A percentile compares a stretch with the other conserved stretches of the same genome.
phyloP scores from a whole-genome alignment of 495 filamentous ascomycete genomes.

The Apiosordaria backusii region DNA sequence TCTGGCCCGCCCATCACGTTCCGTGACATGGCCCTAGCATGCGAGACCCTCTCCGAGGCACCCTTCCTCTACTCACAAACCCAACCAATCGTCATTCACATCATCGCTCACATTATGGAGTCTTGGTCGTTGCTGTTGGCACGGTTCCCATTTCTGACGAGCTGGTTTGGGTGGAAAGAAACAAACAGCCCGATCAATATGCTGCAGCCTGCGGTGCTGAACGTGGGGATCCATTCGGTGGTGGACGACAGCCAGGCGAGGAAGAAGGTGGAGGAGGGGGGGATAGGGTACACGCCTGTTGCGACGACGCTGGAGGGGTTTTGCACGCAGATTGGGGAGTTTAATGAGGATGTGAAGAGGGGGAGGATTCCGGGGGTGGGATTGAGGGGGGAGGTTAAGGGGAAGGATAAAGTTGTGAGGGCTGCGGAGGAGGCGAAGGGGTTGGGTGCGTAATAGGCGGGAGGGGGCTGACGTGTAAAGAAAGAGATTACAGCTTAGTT shows the following conservation, averaged over 20 bases:
- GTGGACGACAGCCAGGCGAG: slow-evolving; percentile 48
- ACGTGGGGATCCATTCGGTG: slow-evolving; percentile 41
- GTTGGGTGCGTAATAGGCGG: neutral
- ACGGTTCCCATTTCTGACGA: slow-evolving; percentile 33
- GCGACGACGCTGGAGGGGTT: slow-evolving; percentile 50
- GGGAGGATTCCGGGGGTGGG: slow-evolving; percentile 1
- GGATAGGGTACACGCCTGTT: slow-evolving; percentile 48
- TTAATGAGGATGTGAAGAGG: slow-evolving; percentile 38
- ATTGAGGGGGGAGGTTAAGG: neutral
- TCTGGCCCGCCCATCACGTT: slow-evolving; percentile 34
- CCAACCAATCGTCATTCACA: slow-evolving; percentile 44
- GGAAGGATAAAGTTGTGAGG: neutral
- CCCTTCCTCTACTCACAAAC: slow-evolving; percentile 30
- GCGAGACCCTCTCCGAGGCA: slow-evolving; percentile 25
- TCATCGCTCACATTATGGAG: slow-evolving; percentile 49
- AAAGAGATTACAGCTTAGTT: no score
- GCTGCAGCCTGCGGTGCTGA: slow-evolving; percentile 51
- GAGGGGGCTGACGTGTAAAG: neutral
- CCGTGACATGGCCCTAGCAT: slow-evolving; percentile 31
- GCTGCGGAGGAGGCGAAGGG: slow-evolving; percentile 9
- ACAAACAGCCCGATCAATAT: slow-evolving; percentile 35
- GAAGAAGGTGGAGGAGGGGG: slow-evolving; percentile 46
- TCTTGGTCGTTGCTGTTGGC: slow-evolving; percentile 31
- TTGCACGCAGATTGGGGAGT: slow-evolving; percentile 48
- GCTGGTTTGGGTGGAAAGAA: slow-evolving; percentile 36